These are phyloP conservation scores for Dioscorea cayenensis DNA, from an alignment of 116 monocot genomes.

Conservation along the genomic window DNA sequence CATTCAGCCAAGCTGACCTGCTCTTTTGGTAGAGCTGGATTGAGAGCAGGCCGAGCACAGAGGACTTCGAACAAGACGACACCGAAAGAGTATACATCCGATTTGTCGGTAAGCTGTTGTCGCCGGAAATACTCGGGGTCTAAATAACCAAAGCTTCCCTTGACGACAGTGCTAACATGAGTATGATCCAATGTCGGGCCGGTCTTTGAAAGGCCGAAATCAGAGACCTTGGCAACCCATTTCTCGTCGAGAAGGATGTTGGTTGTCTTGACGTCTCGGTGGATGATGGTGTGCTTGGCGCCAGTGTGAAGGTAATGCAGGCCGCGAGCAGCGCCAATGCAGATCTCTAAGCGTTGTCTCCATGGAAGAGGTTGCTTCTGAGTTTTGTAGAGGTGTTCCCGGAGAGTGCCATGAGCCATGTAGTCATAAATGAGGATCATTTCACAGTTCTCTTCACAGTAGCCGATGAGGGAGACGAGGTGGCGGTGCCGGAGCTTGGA, in stretches of 20 bases:
- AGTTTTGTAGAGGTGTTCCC: conserved; percentile 73
- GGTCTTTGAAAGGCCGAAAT: conserved; percentile 69
- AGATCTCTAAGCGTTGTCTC: conserved; percentile 67
- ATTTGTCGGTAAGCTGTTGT: conserved; percentile 56
- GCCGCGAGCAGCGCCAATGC: conserved; percentile 71
- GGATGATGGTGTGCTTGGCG: conserved; percentile 73
- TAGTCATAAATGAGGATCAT: conserved; percentile 87
- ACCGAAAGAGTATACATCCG: conserved; percentile 70
- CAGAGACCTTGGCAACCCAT: conserved; percentile 72
- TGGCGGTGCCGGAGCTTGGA: conserved; percentile 82
- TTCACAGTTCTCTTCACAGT: conserved; percentile 73
- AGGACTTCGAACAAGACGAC: conserved; percentile 73
- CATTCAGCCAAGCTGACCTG: conserved; percentile 71
- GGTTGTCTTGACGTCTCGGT: conserved; percentile 75
- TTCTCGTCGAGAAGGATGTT: conserved; percentile 75
- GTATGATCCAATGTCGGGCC: conserved; percentile 41
- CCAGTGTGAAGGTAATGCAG: conserved; percentile 77
- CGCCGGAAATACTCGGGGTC: conserved; percentile 71
- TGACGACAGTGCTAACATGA: conserved; percentile 67
- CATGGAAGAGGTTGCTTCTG: conserved; percentile 57
- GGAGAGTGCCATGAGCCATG: conserved; percentile 74
- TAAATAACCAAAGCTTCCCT: conserved; percentile 68
- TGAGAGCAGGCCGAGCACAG: conserved; percentile 56
- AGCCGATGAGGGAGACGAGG: conserved; percentile 81
- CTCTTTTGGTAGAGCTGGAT: conserved; percentile 45